Evolutionary conservation across 306 rosid species (phyloP).

Genomic region (Albizia julibrissin): DNA sequence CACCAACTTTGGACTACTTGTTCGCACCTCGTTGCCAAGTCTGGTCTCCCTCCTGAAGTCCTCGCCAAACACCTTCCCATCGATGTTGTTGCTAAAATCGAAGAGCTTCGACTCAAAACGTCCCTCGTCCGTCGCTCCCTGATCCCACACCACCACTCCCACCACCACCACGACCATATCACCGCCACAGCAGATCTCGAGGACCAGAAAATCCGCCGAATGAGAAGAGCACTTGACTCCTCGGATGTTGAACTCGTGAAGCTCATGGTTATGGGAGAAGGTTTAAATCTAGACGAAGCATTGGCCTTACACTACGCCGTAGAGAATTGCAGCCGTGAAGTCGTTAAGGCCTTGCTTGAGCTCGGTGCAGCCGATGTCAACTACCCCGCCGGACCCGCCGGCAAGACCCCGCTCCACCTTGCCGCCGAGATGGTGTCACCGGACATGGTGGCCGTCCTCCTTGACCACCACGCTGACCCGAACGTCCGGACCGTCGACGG

Average conservation of each 20-base stretch:
- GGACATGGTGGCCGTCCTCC: conserved; percentile 95
- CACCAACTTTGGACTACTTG: conserved; percentile 96
- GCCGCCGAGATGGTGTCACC: conserved; percentile 96
- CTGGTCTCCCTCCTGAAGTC: conserved; percentile 90
- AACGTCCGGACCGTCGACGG: conserved; percentile 82
- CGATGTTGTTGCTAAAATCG: conserved; percentile 82
- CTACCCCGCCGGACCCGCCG: conserved; percentile 73
- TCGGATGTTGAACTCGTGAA: conserved; percentile 94
- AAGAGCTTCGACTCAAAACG: conserved; percentile 91
- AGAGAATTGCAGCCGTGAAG: conserved; percentile 91
- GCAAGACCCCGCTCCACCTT: conserved; percentile 83
- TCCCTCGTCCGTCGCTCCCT: conserved; percentile 70
- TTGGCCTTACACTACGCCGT: conserved; percentile 88
- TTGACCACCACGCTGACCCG: conserved; percentile 98
- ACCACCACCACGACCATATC: conserved; percentile 53
- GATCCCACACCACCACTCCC: conserved; percentile 55
- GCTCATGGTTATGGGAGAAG: conserved; percentile 99
- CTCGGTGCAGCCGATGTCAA: conserved; percentile 96
- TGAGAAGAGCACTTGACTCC: conserved; percentile 89
- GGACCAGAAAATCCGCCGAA: conserved; percentile 89
- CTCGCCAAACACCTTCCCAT: conserved; percentile 90
- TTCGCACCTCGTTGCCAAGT: conserved; percentile 88
- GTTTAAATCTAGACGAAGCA: conserved; percentile 89
- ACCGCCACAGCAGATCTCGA: conserved; percentile 75
- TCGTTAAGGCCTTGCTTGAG: conserved; percentile 83